Conservation (phyloP, 768 basidiomycete species). For the Kwoniella mangroviensis region DNA sequence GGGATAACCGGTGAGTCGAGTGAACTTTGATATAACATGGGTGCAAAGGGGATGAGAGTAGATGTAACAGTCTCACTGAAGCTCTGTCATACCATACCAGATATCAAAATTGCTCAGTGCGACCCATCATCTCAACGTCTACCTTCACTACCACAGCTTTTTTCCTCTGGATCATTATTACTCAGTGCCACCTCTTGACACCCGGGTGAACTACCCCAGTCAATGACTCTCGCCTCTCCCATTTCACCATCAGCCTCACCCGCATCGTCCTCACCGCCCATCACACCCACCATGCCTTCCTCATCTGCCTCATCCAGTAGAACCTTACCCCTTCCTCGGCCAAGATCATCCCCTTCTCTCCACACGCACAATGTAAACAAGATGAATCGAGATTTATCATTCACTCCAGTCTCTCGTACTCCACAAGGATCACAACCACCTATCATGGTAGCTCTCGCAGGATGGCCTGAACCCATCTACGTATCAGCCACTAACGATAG, state of each 20-base stretch:
- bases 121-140: too few relatives aligned
- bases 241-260: neutral
- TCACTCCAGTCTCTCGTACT: neutral
- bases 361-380: neutral
- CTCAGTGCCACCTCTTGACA: neutral
- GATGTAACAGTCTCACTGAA: neutral
- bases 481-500: neutral
- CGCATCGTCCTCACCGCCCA: neutral
- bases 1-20: neutral
- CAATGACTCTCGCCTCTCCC: neutral
- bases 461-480: slow-evolving; percentile 34
- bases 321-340: neutral
- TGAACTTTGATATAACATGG: neutral
- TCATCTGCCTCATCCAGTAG: neutral
- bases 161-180: neutral
- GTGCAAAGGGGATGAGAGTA: neutral
- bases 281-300: slow-evolving; percentile 1
- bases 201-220: neutral
- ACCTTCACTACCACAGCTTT: too few relatives aligned
- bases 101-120: too few relatives aligned
- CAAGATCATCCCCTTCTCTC: slow-evolving; percentile 13
- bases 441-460: slow-evolving; percentile 30
- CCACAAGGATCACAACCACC: slow-evolving; percentile 1
- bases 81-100: too few relatives aligned
- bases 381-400: neutral